A percentile compares a stretch with the other conserved stretches of the same genome.
Conservation (phyloP, 23 red algal species). For the Gracilaria domingensis region DNA sequence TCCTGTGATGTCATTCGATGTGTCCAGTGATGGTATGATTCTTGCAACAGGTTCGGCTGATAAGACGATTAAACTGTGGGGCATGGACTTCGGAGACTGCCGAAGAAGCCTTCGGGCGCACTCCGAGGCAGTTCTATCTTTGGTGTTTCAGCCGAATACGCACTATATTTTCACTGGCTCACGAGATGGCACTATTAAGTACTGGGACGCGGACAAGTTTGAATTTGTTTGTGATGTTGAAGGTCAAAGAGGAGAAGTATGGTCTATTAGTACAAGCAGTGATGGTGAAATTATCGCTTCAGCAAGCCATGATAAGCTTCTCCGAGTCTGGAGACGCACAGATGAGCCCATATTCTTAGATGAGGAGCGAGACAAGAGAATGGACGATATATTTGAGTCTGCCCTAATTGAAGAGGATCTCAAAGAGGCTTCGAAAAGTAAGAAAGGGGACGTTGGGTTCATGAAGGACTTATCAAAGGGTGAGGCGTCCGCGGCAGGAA, state of each 20-base stretch:
- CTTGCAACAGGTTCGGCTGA: conserved; percentile 93
- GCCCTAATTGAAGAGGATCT: conserved; percentile 58
- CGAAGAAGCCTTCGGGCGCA: conserved; percentile 88
- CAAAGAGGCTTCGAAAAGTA: conserved; percentile 45
- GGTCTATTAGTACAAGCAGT: conserved; percentile 46
- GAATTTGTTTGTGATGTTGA: conserved; percentile 72
- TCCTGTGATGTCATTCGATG: conserved; percentile 87
- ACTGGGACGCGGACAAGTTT: conserved; percentile 95
- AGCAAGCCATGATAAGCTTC: conserved; percentile 74
- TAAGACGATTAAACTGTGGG: conserved; percentile 97
- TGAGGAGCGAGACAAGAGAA: conserved; percentile 79
- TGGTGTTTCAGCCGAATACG: conserved; percentile 87
- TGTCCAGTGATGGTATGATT: conserved; percentile 84
- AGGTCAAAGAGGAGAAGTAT: conserved; percentile 76
- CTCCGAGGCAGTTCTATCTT: conserved; percentile 69
- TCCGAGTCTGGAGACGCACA: conserved; percentile 84
- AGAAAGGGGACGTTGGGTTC: conserved; percentile 28
- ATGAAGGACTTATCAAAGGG: conserved; percentile 41
- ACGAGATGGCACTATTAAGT: conserved; percentile 86
- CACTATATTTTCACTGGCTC: conserved; percentile 89
- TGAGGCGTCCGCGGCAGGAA: conserved; percentile 64
- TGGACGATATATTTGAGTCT: conserved; percentile 82
- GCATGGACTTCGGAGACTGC: conserved; percentile 96
- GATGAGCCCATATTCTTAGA: conserved; percentile 86
- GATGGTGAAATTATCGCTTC: conserved; percentile 84